phyloP scores from a whole-genome alignment of 1,284 basidiomycete species.

The Sanghuangporus baumii region DNA sequence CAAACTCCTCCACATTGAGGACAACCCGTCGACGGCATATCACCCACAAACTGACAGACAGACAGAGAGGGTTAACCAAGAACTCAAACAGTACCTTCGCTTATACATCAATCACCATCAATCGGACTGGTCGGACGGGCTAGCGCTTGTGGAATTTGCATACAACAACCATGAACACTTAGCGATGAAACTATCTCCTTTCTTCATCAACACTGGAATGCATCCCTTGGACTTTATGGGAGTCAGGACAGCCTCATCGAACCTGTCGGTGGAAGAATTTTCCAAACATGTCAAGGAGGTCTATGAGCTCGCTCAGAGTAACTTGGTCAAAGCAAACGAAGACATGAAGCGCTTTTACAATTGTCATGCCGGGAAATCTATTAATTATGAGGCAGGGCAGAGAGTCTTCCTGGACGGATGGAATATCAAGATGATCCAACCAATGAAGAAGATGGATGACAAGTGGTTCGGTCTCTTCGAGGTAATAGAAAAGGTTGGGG shows the following conservation, averaged over 20 bases:
- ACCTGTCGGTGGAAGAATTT: too few relatives aligned
- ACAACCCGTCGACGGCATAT: too few relatives aligned
- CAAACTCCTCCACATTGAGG: too few relatives aligned
- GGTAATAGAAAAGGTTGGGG: too few relatives aligned
- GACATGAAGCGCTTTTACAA: neutral
- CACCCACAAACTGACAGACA: slow-evolving; percentile 27
- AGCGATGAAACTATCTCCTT: too few relatives aligned
- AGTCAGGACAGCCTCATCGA: too few relatives aligned
- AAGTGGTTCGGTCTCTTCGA: neutral
- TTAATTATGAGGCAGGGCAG: neutral
- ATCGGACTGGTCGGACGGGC: too few relatives aligned
- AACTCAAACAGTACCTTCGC: neutral
- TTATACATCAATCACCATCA: neutral
- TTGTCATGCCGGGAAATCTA: neutral
- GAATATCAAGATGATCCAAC: neutral
- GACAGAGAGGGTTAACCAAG: slow-evolving; percentile 1
- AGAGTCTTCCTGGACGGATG: neutral
- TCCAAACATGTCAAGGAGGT: too few relatives aligned
- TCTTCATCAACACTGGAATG: too few relatives aligned
- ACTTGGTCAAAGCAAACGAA: neutral
- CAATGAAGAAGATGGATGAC: neutral
- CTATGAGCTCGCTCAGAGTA: slow-evolving; percentile 1
- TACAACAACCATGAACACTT: too few relatives aligned
- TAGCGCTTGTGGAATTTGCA: too few relatives aligned
- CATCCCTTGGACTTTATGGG: too few relatives aligned